Evolutionary conservation across 257 asterid species (phyloP).

Genomic region (Avicennia marina): DNA sequence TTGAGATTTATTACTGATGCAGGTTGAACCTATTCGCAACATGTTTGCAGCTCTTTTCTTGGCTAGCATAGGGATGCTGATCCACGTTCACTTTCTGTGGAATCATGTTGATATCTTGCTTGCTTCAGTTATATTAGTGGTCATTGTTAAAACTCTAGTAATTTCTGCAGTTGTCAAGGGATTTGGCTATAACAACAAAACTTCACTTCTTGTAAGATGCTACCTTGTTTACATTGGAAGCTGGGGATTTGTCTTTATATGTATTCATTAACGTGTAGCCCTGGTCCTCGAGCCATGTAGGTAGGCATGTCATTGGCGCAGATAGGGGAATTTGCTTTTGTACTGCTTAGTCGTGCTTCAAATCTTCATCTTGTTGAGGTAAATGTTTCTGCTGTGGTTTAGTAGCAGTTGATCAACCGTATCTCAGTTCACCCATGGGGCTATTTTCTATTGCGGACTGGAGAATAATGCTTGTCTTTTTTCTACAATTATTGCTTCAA

Average conservation of each 20-base stretch:
- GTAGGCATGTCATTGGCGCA: conserved; percentile 99
- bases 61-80: conserved; percentile 99
- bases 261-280: conserved; percentile 14
- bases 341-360: conserved; percentile 96
- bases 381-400: conserved; percentile 16
- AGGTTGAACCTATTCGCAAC: conserved; percentile 98
- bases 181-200: conserved; percentile 94
- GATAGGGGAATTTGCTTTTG: conserved; percentile 98
- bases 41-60: conserved; percentile 98
- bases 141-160: conserved; percentile 70
- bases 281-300: conserved; percentile 32
- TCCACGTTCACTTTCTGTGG: conserved; percentile 97
- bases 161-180: conserved; percentile 89
- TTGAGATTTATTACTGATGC: conserved; percentile 12
- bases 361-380: conserved; percentile 99
- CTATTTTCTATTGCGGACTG: no score
- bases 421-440: no score
- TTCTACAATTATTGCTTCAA: background rate
- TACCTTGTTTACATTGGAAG: conserved; percentile 15
- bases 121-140: conserved; percentile 96
- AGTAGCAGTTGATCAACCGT: no score
- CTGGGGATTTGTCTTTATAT: conserved; percentile 11
- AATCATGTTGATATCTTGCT: conserved; percentile 93
- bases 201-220: conserved; percentile 74
- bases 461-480: background rate